A percentile compares a stretch with the other conserved stretches of the same genome.
phyloP scores from a whole-genome alignment of 192 early-diverging fungal species.

The Podila clonocystis region DNA sequence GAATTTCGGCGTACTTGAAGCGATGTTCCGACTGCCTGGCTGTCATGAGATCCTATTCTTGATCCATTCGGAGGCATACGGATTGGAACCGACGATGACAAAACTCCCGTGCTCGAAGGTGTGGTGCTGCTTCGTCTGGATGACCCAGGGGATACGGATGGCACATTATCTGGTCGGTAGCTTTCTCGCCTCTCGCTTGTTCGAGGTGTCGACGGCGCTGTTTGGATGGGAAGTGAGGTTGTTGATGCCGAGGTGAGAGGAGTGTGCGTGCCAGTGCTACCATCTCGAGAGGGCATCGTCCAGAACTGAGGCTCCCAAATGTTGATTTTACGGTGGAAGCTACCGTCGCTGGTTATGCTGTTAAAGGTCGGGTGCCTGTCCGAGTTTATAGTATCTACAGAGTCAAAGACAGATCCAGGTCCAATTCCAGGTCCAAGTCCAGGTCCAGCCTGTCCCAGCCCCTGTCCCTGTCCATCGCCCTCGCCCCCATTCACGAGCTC shows the following conservation, averaged over 20 bases:
- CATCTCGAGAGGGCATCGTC: constrained; percentile 5
- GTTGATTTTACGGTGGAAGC: constrained; percentile 2
- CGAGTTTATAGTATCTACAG: constrained; percentile 20
- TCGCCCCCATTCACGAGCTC: too few relatives aligned
- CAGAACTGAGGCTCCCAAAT: constrained; percentile 50
- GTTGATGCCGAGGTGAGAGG: not conserved
- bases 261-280: not conserved
- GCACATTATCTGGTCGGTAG: not conserved
- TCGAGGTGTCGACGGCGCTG: not conserved
- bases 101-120: too few relatives aligned
- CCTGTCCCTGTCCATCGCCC: not conserved
- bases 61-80: too few relatives aligned
- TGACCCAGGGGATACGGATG: too few relatives aligned
- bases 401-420: not conserved
- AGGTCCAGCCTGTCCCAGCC: too few relatives aligned
- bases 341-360: constrained; percentile 7
- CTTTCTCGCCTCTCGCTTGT: not conserved
- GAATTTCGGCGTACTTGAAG: not conserved
- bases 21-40: not conserved
- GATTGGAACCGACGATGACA: too few relatives aligned
- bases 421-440: not conserved
- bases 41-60: too few relatives aligned
- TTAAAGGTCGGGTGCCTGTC: constrained; percentile 15
- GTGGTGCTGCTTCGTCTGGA: too few relatives aligned
- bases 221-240: constrained; percentile 1